A percentile compares a stretch with the other conserved stretches of the same genome.
These are phyloP conservation scores for Ettlia oleoabundans DNA, from an alignment of 139 green algal species.

Conservation along the genomic window DNA sequence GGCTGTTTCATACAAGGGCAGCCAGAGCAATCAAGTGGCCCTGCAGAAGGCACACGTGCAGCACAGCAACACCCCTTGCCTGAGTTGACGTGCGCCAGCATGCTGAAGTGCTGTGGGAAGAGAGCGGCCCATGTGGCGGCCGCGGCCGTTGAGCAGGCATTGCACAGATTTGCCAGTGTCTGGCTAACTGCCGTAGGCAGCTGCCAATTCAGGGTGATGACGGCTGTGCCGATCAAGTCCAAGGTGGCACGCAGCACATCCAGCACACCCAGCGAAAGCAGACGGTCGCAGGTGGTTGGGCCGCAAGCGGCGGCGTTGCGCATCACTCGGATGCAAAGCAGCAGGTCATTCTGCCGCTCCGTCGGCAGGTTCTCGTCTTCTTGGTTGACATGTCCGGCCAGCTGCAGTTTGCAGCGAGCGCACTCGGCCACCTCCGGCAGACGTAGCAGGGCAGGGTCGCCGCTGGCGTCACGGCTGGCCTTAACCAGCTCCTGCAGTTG, in stretches of 20 bases:
- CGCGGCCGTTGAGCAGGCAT: neutral
- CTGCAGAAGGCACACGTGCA: neutral
- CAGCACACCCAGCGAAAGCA: slow-evolving; percentile 8
- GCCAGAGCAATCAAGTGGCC: too few relatives aligned
- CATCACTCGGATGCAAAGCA: slow-evolving; percentile 13
- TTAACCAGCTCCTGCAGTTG: too few relatives aligned
- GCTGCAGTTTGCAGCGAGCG: too few relatives aligned
- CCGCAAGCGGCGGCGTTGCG: slow-evolving; percentile 25
- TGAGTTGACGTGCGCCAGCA: slow-evolving; percentile 28
- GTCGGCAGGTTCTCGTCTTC: too few relatives aligned
- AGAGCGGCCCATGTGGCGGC: slow-evolving; percentile 22
- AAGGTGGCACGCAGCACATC: neutral
- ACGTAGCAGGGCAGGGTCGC: too few relatives aligned
- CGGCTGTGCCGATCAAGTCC: neutral
- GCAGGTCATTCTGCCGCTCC: slow-evolving; percentile 9
- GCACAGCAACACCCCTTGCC: neutral
- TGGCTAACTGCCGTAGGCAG: slow-evolving; percentile 26
- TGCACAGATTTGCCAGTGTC: slow-evolving; percentile 33
- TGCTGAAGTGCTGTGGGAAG: slow-evolving; percentile 32
- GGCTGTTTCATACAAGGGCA: too few relatives aligned
- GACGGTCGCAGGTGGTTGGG: neutral
- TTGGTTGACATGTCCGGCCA: too few relatives aligned
- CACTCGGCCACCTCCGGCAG: too few relatives aligned
- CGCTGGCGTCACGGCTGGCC: too few relatives aligned
- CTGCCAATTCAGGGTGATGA: slow-evolving; percentile 31